Evolutionary conservation across 2,329 filamentous ascomycete genomes (phyloP).

Genomic region (Fusarium globosum): DNA sequence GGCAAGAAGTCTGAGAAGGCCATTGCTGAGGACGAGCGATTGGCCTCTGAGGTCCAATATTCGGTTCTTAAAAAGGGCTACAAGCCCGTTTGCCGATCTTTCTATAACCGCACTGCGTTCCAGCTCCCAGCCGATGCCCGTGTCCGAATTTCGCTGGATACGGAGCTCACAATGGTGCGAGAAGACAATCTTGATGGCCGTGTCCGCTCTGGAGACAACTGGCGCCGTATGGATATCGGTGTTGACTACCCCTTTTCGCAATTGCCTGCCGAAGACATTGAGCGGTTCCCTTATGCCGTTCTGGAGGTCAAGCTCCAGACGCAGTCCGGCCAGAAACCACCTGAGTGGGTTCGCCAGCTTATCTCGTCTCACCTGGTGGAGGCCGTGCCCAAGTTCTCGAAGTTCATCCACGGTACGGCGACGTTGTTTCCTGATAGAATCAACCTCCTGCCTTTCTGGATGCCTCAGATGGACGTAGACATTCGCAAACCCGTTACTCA

Average conservation of each 20-base stretch:
- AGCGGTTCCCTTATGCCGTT: slow-evolving; percentile 94
- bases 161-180: slow-evolving; percentile 92
- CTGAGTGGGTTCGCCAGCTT: slow-evolving; percentile 95
- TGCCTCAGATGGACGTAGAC: slow-evolving; percentile 97
- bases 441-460: slow-evolving; percentile 93
- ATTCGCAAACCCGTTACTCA: slow-evolving; percentile 93
- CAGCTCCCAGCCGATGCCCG: slow-evolving; percentile 96
- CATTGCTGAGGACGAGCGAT: slow-evolving; percentile 88
- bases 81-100: slow-evolving; percentile 89
- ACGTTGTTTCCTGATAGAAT: slow-evolving; percentile 88
- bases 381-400: slow-evolving; percentile 99
- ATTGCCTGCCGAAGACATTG: slow-evolving; percentile 83
- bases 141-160: slow-evolving; percentile 96
- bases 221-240: slow-evolving; percentile 96
- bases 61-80: slow-evolving; percentile 89
- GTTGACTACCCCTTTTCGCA: slow-evolving; percentile 96
- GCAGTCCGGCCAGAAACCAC: slow-evolving; percentile 92
- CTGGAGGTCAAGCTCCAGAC: slow-evolving; percentile 98
- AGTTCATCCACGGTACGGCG: slow-evolving; percentile 96
- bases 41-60: slow-evolving; percentile 94
- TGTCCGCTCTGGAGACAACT: slow-evolving; percentile 83
- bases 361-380: slow-evolving; percentile 95
- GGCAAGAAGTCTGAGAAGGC: slow-evolving; percentile 93
- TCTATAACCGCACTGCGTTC: slow-evolving; percentile 98
- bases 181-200: slow-evolving; percentile 94